A percentile compares a stretch with the other conserved stretches of the same genome.
phyloP scores from a whole-genome alignment of 2,329 filamentous ascomycete species.

The Amphichorda felina region DNA sequence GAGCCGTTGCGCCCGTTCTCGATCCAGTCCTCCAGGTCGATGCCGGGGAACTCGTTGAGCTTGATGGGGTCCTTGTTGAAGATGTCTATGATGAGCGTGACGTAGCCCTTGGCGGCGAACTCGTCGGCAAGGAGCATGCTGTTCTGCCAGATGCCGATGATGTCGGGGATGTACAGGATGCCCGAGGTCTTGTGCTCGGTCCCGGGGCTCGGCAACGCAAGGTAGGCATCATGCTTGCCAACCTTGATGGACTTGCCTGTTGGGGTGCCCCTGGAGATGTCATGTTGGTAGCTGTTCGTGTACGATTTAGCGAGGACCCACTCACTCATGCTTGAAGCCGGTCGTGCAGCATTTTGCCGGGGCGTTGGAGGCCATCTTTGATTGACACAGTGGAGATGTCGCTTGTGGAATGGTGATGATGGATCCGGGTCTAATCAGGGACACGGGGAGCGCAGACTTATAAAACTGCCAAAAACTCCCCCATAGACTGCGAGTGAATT shows the following conservation, averaged over 20 bases:
- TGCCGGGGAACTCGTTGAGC: conserved; percentile 12
- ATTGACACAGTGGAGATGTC: too few species aligned
- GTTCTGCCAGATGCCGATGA: conserved; percentile 25
- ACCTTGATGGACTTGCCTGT: conserved; percentile 34
- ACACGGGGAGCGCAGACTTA: too few species aligned
- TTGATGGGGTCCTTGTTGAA: conserved; percentile 23
- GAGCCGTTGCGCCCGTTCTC: conserved; percentile 31
- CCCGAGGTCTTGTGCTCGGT: conserved; percentile 14
- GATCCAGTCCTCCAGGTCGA: conserved; percentile 21
- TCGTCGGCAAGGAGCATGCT: conserved; percentile 27
- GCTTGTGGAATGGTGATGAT: neutral
- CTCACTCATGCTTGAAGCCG: neutral
- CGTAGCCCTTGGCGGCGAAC: conserved; percentile 25
- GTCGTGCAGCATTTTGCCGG: neutral
- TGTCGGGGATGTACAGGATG: conserved; percentile 23
- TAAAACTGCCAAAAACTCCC: too few species aligned
- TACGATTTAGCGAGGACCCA: neutral
- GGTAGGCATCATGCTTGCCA: conserved; percentile 34
- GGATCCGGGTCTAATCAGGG: too few species aligned
- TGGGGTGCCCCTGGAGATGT: conserved; percentile 28
- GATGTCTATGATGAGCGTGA: conserved; percentile 22
- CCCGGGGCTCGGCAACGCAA: conserved; percentile 25
- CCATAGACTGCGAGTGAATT: too few species aligned
- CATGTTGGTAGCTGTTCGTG: too few species aligned
- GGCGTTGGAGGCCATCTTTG: neutral